A percentile compares a stretch with the other conserved stretches of the same genome.
Conservation (phyloP, 169 alveolate genomes). For the Plasmodium chabaudi region DNA sequence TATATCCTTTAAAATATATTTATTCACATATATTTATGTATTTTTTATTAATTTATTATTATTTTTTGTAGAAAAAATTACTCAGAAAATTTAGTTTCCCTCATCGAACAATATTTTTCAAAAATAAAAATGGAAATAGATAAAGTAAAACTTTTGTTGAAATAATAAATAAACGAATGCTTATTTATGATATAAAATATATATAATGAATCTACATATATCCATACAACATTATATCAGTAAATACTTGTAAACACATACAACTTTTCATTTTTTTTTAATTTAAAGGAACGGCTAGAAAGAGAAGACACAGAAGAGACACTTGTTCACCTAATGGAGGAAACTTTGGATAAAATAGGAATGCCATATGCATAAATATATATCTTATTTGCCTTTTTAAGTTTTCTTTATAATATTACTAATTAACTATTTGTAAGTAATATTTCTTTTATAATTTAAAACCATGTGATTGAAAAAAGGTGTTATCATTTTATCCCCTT, state of each 20-base stretch:
- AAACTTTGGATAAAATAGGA: slow-evolving; percentile 65
- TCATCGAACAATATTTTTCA: slow-evolving; percentile 69
- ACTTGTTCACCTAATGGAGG: slow-evolving; percentile 72
- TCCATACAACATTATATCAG: not conserved
- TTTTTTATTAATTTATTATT: not conserved
- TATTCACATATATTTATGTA: not conserved
- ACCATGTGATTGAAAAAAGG: too few relatives aligned
- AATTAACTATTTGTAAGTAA: slow-evolving; percentile 13
- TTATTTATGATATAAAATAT: too few relatives aligned
- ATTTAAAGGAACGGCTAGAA: slow-evolving; percentile 62
- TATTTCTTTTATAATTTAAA: not conserved
- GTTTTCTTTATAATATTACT: slow-evolving; percentile 8
- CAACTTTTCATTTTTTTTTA: not conserved
- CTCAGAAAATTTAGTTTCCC: slow-evolving; percentile 71
- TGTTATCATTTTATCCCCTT: too few relatives aligned
- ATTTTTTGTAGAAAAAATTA: slow-evolving; percentile 54
- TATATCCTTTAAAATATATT: not conserved
- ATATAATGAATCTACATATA: not conserved
- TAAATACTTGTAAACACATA: slow-evolving; percentile 14
- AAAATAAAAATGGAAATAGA: slow-evolving; percentile 69
- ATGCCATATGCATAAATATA: slow-evolving; percentile 53
- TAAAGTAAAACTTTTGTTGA: slow-evolving; percentile 22
- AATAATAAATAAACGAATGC: not conserved
- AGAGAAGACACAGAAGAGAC: slow-evolving; percentile 71
- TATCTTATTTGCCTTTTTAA: not conserved